Base-by-base conservation (phyloP, 345 rosid species). In the Eucalyptus victrix region DNA sequence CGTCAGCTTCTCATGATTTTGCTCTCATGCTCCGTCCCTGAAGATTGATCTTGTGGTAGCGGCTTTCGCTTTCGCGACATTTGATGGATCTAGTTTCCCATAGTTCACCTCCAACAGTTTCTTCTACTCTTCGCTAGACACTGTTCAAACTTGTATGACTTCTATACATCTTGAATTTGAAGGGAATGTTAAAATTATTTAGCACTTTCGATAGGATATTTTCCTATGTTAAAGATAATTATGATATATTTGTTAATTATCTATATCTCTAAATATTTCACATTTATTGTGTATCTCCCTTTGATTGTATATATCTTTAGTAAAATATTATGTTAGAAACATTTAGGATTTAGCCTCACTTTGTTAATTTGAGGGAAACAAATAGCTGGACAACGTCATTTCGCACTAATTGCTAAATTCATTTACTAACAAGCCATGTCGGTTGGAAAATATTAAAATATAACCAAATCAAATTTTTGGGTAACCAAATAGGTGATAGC, bases 21-120 rank as follows among this genome's bases (percentile, higher is more conserved):
- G 94, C 95, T 94, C 96, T 97, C 98, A 88, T 93, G 95, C 42
- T 95, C 96, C 86, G 21, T 88, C 93, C 98, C 97, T 95, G 93
- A 87, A 97, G 97, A 89, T 97, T 92, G 65, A 65, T n/a, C 72
- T 4, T 6, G 37, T 12, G 72, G 72, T 14, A 65, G 95, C 95
- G 49, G 92, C 96, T 92, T 96, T 96, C 88, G 94, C 96, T 91
- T 94, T 93, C 34, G 95, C 93, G 44, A 94, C 96, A 91, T 92
- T 93, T 37, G 90, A 90, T 18, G 96, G 94, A 87, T 95, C 94
- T 15, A 92, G 89, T 91, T 94, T 97, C 62, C 99, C 99, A 51
- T 97, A 95, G 94, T 93, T 94, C 86, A 95, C 98, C 98, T 97
- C 34, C 37, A 28, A 13, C 69, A 6, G 8, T 28, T 6, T 62